Conservation (phyloP, 2,329 filamentous ascomycete genomes). For the Penicillium brevicompactum region DNA sequence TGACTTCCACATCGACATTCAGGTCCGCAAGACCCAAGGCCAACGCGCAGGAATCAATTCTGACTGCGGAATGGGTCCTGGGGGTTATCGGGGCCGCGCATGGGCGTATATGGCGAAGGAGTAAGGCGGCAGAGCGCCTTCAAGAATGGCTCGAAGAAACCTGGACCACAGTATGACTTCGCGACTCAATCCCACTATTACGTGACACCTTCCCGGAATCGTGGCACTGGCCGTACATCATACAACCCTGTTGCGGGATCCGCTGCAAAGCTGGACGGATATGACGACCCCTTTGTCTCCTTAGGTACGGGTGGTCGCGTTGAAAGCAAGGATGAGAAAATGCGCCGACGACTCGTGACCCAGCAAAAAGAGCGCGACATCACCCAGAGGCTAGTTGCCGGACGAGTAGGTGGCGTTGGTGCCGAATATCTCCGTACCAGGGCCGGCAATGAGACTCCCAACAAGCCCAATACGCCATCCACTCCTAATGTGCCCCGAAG, state of each 20-base stretch:
- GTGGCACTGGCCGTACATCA: constrained; percentile 16
- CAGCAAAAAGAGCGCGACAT: constrained; percentile 50
- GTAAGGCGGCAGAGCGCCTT: not conserved
- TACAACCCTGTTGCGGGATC: constrained; percentile 34
- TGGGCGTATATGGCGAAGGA: constrained; percentile 39
- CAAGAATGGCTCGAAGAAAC: constrained; percentile 34
- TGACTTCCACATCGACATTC: constrained; percentile 86
- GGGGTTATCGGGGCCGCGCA: constrained; percentile 44
- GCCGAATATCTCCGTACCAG: constrained; percentile 49
- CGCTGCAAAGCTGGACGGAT: constrained; percentile 44
- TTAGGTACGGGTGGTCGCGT: constrained; percentile 44
- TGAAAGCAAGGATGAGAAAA: constrained; percentile 45
- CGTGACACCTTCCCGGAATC: constrained; percentile 38
- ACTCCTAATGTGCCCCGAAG: constrained; percentile 16
- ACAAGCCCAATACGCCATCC: constrained; percentile 10
- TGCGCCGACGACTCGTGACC: constrained; percentile 45
- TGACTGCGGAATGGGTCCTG: constrained; percentile 56
- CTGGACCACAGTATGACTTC: constrained; percentile 43
- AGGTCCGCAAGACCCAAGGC: constrained; percentile 69
- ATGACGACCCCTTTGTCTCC: constrained; percentile 46
- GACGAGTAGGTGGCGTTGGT: constrained; percentile 39
- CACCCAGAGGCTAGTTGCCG: constrained; percentile 42
- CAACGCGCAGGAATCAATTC: constrained; percentile 78
- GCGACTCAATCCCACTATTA: constrained; percentile 49
- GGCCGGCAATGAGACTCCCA: constrained; percentile 25